Conservation (phyloP, 106 monocot species). For the Amphibolis antarctica region DNA sequence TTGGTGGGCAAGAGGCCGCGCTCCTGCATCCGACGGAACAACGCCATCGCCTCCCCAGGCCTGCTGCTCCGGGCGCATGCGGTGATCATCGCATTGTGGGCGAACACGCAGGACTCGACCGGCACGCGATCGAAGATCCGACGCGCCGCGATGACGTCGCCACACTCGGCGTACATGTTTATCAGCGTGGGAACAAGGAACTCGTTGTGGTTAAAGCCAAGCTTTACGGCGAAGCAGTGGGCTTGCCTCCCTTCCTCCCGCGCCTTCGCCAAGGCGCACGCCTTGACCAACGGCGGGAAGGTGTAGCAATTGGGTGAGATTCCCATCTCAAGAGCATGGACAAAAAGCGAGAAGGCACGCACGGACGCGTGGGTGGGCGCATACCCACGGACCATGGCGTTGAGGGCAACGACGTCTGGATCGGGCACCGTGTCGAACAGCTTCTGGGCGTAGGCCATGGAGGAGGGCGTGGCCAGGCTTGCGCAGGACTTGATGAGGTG, state of each 20-base stretch:
- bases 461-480: background rate
- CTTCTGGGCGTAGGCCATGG: conserved; percentile 34
- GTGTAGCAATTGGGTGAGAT: conserved; percentile 46
- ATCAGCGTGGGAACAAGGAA: conserved; percentile 57
- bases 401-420: conserved; percentile 42
- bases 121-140: conserved; percentile 28
- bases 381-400: conserved; percentile 53
- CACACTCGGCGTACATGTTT: conserved; percentile 61
- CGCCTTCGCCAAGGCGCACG: conserved; percentile 35
- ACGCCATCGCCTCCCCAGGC: conserved; percentile 43
- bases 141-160: conserved; percentile 32
- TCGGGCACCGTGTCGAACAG: conserved; percentile 51
- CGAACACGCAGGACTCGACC: conserved; percentile 21
- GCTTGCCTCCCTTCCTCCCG: conserved; percentile 33
- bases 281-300: conserved; percentile 68
- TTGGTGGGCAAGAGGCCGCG: conserved; percentile 32
- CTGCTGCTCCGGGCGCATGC: conserved; percentile 32
- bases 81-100: conserved; percentile 59
- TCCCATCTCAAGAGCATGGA: conserved; percentile 23
- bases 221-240: conserved; percentile 37
- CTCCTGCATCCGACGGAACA: conserved; percentile 50
- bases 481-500: conserved; percentile 35
- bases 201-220: conserved; percentile 21
- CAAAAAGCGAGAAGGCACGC: conserved; percentile 32
- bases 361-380: conserved; percentile 34